phyloP scores from a whole-genome alignment of 1,284 basidiomycete species.

The Schizophyllum amplum region DNA sequence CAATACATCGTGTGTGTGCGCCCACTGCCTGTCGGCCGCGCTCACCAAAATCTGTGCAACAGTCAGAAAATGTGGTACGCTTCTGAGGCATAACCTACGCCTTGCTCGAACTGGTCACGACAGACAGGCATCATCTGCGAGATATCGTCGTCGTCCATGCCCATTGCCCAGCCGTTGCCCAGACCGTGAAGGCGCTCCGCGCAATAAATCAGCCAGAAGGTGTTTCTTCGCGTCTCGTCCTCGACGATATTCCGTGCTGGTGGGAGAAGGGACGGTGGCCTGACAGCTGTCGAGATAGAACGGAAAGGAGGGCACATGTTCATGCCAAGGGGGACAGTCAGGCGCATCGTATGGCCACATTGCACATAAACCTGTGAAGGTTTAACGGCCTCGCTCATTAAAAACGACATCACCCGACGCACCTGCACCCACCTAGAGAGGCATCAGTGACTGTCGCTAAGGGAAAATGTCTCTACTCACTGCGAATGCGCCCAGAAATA shows the following conservation, averaged over 20 bases:
- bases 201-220: constrained; percentile 67
- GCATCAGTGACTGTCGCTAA: neutral
- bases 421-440: constrained; percentile 63
- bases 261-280: constrained; percentile 48
- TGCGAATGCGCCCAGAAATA: constrained; percentile 68
- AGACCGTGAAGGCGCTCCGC: constrained; percentile 58
- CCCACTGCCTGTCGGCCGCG: constrained; percentile 59
- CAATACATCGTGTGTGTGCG: constrained; percentile 50
- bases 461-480: constrained; percentile 23
- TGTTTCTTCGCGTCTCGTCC: constrained; percentile 62
- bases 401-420: constrained; percentile 1
- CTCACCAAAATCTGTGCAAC: constrained; percentile 38
- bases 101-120: constrained; percentile 50
- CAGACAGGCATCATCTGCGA: constrained; percentile 62
- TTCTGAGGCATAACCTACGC: constrained; percentile 30
- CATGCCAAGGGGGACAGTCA: constrained; percentile 55
- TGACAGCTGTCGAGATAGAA: constrained; percentile 44
- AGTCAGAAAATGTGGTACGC: constrained; percentile 11
- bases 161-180: constrained; percentile 63
- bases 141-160: constrained; percentile 64
- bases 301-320: constrained; percentile 65
- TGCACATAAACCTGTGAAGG: constrained; percentile 45
- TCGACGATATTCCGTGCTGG: constrained; percentile 53
- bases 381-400: constrained; percentile 5
- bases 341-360: constrained; percentile 48